Evolutionary conservation across 345 rosid genomes (phyloP), one percentile per base, ranked within the genome.

Genomic region (Citropsis articulata): DNA sequence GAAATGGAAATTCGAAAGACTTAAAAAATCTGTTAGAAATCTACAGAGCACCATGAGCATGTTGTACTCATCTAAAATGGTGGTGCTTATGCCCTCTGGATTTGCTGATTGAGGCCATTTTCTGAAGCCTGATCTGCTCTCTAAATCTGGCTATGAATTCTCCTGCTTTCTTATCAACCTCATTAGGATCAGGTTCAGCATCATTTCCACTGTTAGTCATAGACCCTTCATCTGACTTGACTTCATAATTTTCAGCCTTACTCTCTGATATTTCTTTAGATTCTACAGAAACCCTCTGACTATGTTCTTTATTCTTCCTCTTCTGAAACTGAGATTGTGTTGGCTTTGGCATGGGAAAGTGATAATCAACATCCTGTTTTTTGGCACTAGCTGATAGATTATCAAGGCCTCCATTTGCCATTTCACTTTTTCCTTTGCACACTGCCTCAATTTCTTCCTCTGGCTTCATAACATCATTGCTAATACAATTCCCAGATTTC

Each of bases 131-230:
- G 40, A 96, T 92, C 85, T 96, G 99, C 86, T 92, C 92, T 61
- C 88, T 84, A 82, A 93, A 95, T 83, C 88, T 92, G 66, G 99
- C 99, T 75, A 95, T 95, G 79, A 95, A 93, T 83, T 95, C 99
- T 22, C 87, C 92, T 2, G 99, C 99, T 80, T 93, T 93, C 83
- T 86, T 92, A 83, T 95, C 99, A n/a, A 95, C 97, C 80, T 93
- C 98, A 25, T 77, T 28, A 64, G 77, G 50, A 53, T 86, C 90
- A 71, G 82, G 69, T 25, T 86, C 86, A 35, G 87, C 87, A 57
- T 85, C 81, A 78, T 84, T 71, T 4, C 45, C 68, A 33, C 76
- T 57, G 69, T 74, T 88, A 21, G 84, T 69, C 71, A 77, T 35
- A 28, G 75, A 81, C 72, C 74, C 88, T 72, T 80, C 85, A 60